Base-by-base conservation (phyloP, 2,329 filamentous ascomycete genomes). In the Aspergillus terreus region DNA sequence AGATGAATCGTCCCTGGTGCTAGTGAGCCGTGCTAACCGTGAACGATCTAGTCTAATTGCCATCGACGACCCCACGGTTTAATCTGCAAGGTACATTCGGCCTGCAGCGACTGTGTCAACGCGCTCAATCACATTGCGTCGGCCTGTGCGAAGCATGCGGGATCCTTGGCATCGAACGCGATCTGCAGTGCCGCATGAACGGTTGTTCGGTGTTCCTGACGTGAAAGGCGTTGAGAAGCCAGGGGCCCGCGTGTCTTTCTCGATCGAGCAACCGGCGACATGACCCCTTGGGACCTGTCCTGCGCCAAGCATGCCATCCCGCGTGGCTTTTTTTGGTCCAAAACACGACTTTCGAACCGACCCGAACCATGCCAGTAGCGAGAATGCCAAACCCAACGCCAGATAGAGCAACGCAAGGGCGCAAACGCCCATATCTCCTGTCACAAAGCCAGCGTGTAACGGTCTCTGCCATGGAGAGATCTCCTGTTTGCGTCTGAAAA, bases 321-420 rank as follows among this genome's bases (percentile, higher is more conserved):
- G 55, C 49, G 33, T 55, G 52, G 49, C 33, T 44, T n/a, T 40
- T 35, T 41, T 47, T 35, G 33, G 33, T 49, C 51, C 43, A 46
- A 47, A 40, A 35, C 46, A 53, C 45, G 35, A 49, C 49, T 57
- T 46, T 55, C 44, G 52, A 58, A 54, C 57, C 52, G 45, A 55
- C 35, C 47, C 47, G 50, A 52, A 46, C 36, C 41, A 54, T 52
- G 49, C 38, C 38, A 48, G 48, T 43, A 50, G 41, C 48, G 46
- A 40, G 44, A 43, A 40, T 38, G 30, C 32, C 46, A 49, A 54
- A 46, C 44, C 38, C 36, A 36, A 51, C 45, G 27, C 17, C 42
- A 11, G 23, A 25, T 47, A 14, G 7, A 14, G 3, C n/a, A 21
- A 51, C 11, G 44, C n/a, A 43, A 44, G 49, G 35, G 27, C 7